Evolutionary conservation across 2,329 filamentous ascomycete genomes (phyloP).

Genomic region (Ophiostoma fasciatum): DNA sequence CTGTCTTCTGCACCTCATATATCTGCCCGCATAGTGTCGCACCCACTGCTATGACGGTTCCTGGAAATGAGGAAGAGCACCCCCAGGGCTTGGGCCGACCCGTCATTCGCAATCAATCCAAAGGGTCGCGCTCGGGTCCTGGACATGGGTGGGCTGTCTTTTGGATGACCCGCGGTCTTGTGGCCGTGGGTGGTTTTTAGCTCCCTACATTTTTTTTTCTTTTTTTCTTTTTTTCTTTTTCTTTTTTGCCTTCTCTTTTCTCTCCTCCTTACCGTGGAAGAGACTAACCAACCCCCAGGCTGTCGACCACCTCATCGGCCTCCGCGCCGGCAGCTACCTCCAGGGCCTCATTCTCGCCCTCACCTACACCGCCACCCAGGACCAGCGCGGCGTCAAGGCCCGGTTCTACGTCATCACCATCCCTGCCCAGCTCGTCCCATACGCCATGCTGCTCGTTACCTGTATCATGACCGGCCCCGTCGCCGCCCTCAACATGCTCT

Average conservation of each 20-base stretch:
- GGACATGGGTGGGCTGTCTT: constrained; percentile 61
- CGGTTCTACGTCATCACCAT: constrained; percentile 74
- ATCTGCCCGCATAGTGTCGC: constrained; percentile 64
- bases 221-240: neutral
- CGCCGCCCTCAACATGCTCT: constrained; percentile 47
- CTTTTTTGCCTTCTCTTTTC: neutral
- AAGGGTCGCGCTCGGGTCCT: constrained; percentile 47
- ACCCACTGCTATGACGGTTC: constrained; percentile 65
- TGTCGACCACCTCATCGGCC: constrained; percentile 36
- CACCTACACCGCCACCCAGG: constrained; percentile 71
- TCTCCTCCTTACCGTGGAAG: neutral
- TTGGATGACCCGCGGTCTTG: constrained; percentile 50
- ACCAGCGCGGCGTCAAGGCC: constrained; percentile 62
- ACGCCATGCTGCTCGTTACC: constrained; percentile 61
- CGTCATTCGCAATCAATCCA: constrained; percentile 47
- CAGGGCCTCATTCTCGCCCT: constrained; percentile 63
- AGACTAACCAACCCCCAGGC: constrained; percentile 25
- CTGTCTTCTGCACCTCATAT: constrained; percentile 31
- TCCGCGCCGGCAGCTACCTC: constrained; percentile 33
- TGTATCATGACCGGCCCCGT: constrained; percentile 50
- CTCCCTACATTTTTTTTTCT: constrained; percentile 40
- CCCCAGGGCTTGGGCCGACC: constrained; percentile 45
- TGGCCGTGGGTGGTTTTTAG: constrained; percentile 41
- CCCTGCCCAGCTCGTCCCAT: constrained; percentile 67
- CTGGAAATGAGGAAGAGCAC: constrained; percentile 72